Evolutionary conservation across 805 yeast genomes (phyloP).

Genomic region (Saturnispora besseyi): DNA sequence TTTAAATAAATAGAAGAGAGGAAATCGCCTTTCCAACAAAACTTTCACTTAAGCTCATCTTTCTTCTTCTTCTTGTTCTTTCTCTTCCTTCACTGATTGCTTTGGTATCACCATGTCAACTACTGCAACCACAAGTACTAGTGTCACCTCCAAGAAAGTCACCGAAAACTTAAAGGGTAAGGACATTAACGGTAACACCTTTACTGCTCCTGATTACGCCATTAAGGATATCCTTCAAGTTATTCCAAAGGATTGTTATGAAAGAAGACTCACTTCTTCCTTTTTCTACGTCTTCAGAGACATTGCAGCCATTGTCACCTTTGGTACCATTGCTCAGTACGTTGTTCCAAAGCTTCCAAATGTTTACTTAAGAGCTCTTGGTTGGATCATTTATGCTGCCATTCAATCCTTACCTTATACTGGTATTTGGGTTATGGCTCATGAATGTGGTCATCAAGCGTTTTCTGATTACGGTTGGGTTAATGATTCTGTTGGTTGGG

Average conservation of each 20-base stretch:
- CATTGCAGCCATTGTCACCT: slow-evolving; percentile 36
- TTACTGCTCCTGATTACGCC: slow-evolving; percentile 65
- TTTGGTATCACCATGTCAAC: slow-evolving; percentile 1
- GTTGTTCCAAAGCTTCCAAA: slow-evolving; percentile 44
- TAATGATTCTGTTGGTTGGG: slow-evolving; percentile 78
- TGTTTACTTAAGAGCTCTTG: slow-evolving; percentile 36
- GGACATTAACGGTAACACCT: slow-evolving; percentile 57
- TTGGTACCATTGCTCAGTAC: slow-evolving; percentile 46
- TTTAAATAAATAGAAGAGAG: too few relatives aligned
- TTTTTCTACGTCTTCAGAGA: slow-evolving; percentile 64
- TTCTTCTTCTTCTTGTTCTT: too few relatives aligned
- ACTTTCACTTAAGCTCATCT: too few relatives aligned
- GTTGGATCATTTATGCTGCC: slow-evolving; percentile 51
- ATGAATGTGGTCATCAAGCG: slow-evolving; percentile 88
- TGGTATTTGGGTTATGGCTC: slow-evolving; percentile 81
- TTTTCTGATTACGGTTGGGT: slow-evolving; percentile 64
- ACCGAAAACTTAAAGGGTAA: slow-evolving; percentile 35
- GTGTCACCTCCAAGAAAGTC: slow-evolving; percentile 28
- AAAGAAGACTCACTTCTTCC: slow-evolving; percentile 47
- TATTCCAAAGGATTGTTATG: slow-evolving; percentile 69
- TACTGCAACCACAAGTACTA: slow-evolving; percentile 13
- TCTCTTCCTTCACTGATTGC: too few relatives aligned
- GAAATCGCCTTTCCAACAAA: too few relatives aligned
- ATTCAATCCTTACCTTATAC: slow-evolving; percentile 60
- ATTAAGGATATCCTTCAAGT: slow-evolving; percentile 66